A percentile compares a stretch with the other conserved stretches of the same genome.
Conservation (phyloP, 2,329 filamentous ascomycete species). For the Metarhizium rileyi region DNA sequence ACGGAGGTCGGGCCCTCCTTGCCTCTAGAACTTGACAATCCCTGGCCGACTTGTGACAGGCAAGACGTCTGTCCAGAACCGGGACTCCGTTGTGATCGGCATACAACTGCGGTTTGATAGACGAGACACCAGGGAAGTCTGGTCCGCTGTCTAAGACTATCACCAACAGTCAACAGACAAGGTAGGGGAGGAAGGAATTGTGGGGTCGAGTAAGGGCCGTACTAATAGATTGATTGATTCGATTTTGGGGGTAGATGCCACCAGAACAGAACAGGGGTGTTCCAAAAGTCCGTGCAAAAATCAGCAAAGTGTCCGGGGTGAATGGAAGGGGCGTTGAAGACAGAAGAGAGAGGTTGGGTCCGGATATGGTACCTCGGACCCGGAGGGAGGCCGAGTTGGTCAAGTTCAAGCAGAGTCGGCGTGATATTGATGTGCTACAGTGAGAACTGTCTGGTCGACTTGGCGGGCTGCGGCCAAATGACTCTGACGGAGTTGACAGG, state of each 20-base stretch:
- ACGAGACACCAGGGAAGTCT: constrained; percentile 1
- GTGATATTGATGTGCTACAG: background rate
- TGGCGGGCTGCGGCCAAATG: background rate
- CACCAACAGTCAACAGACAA: background rate
- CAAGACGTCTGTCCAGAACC: constrained; percentile 5
- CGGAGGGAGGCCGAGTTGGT: background rate
- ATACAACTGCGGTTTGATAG: background rate
- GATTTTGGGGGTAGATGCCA: constrained; percentile 5
- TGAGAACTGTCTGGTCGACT: background rate
- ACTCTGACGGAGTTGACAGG: background rate
- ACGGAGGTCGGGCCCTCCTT: constrained; percentile 6
- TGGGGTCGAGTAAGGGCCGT: constrained; percentile 7
- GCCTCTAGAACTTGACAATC: constrained; percentile 7
- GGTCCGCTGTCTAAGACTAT: constrained; percentile 2
- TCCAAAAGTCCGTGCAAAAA: background rate
- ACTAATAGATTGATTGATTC: constrained; percentile 1
- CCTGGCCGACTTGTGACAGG: constrained; percentile 6
- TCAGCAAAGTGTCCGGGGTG: constrained; percentile 2
- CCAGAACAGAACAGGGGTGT: constrained; percentile 4
- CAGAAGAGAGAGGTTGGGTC: constrained; percentile 3
- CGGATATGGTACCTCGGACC: constrained; percentile 3
- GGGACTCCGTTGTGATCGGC: constrained; percentile 5
- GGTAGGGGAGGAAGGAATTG: background rate
- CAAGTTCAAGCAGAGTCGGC: constrained; percentile 1
- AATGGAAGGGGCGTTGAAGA: constrained; percentile 5